Evolutionary conservation across 2,329 filamentous ascomycete genomes (phyloP), one percentile per base, ranked within the genome.

Genomic region (Paraphaeosphaeria minitans): DNA sequence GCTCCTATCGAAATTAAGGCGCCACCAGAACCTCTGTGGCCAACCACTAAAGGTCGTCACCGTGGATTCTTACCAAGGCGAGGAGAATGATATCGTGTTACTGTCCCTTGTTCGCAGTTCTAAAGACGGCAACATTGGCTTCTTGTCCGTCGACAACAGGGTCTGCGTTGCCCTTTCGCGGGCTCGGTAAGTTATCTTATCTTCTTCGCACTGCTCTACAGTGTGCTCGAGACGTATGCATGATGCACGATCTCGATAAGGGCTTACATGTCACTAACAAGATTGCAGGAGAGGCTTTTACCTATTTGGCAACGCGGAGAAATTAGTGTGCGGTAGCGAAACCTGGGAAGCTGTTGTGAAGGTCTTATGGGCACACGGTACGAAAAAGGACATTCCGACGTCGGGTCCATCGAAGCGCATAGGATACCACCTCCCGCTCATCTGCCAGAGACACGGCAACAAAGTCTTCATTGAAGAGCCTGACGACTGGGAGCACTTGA

Each of bases 21-120:
- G 68, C 0, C 75, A 82, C 58, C 69, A 71, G 1, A 79, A 81
- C 52, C 77, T 87, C 0, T 52, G 57, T 4, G 57, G 53, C 22
- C 19, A 59, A 59, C 4, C 31, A 21, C 0, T 84, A 66, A 89
- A 89, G 2, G 88, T 96, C 1, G 85, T 86, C 35, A 97, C 93
- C 0, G 91, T 97, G 0, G 93, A 97, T 69, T 91, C 90, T 0
- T 97, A 94, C 69, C 93, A 97, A 73, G 93, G 93, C 13, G 92
- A 97, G 67, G 92, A 97, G 72, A 97, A 96, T 61, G 90, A 93
- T 24, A 81, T 97, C 9, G 82, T 97, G 10, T 73, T 97, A 1
- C 79, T 97, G 0, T 96, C 93, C 0, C 79, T 96, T 0, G 92
- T 95, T 3, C 85, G 93, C 45, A 93, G 89, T 63, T 89, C 89